Conservation (phyloP, 306 rosid species). For the Glycine tomentella region DNA sequence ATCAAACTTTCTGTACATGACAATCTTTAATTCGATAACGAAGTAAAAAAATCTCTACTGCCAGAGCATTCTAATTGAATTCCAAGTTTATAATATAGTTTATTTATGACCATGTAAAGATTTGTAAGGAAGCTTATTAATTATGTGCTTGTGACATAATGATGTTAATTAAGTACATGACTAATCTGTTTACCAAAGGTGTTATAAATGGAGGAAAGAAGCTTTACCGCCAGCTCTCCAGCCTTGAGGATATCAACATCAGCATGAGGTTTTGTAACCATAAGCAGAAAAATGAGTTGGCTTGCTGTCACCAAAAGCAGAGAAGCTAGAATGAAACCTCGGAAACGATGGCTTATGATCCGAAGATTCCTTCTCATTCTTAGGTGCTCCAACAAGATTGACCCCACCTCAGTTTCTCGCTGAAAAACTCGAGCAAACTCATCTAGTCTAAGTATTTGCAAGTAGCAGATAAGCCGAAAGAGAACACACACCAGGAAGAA, state of each 20-base stretch:
- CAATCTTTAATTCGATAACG: too few relatives aligned
- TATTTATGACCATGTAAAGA: too few relatives aligned
- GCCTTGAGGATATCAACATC: conserved; percentile 71
- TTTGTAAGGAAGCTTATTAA: too few relatives aligned
- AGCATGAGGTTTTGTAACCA: conserved; percentile 60
- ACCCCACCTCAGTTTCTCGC: conserved; percentile 68
- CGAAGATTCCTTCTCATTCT: conserved; percentile 65
- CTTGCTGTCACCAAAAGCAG: conserved; percentile 82
- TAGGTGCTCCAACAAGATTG: conserved; percentile 76
- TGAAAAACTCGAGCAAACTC: conserved; percentile 71
- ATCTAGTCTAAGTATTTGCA: conserved; percentile 75
- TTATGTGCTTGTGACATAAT: too few relatives aligned
- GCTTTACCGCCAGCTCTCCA: conserved; percentile 85
- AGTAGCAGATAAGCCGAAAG: conserved; percentile 73
- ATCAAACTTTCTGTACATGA: too few relatives aligned
- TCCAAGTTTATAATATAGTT: too few relatives aligned
- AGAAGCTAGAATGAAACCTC: conserved; percentile 71
- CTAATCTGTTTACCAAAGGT: too few relatives aligned
- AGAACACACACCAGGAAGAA: conserved; percentile 85
- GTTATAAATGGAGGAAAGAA: background rate
- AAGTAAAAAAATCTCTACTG: too few relatives aligned
- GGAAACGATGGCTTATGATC: conserved; percentile 83
- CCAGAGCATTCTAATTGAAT: too few relatives aligned
- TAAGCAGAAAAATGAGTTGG: conserved; percentile 72
- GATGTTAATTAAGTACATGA: too few relatives aligned